Conservation (phyloP, 257 asterid species). For the Petunia secreta region DNA sequence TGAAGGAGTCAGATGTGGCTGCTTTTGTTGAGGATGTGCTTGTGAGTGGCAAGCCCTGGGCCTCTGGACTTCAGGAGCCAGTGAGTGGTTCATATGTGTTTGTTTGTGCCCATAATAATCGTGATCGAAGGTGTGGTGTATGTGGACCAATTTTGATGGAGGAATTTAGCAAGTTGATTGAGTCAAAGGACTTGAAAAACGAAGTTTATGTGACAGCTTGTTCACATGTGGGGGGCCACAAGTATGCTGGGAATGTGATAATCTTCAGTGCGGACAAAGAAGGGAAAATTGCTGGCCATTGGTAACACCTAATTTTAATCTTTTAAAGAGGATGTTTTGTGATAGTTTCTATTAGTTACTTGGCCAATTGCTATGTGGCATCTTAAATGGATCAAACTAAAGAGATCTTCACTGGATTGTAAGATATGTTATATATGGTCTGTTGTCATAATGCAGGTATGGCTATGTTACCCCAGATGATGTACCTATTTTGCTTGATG, state of each 20-base stretch:
- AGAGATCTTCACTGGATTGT: background rate
- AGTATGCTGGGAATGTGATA: conserved; percentile 94
- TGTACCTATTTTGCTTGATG: conserved; percentile 73
- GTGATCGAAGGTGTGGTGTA: conserved; percentile 92
- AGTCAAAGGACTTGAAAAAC: conserved; percentile 53
- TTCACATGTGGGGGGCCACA: conserved; percentile 97
- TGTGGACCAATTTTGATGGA: conserved; percentile 93
- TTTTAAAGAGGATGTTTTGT: background rate
- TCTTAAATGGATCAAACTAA: background rate
- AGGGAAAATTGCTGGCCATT: conserved; percentile 80
- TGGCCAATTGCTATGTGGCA: background rate
- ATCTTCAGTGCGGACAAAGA: conserved; percentile 60
- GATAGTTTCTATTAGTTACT: background rate
- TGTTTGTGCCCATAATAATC: conserved; percentile 85
- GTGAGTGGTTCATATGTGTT: conserved; percentile 84
- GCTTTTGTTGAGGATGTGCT: conserved; percentile 85
- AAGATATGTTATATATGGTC: conserved; percentile 9
- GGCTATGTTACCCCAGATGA: conserved; percentile 94
- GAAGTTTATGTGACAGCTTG: conserved; percentile 77
- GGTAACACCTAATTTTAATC: conserved; percentile 51
- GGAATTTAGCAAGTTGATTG: conserved; percentile 72
- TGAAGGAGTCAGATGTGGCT: conserved; percentile 75
- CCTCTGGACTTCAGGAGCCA: conserved; percentile 58
- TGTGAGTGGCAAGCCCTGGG: conserved; percentile 79
- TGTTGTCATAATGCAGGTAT: conserved; percentile 62